Evolutionary conservation across 192 early-diverging fungal genomes (phyloP), one percentile per base, ranked within the genome.

Genomic region (Paraglomus brasilianum): DNA sequence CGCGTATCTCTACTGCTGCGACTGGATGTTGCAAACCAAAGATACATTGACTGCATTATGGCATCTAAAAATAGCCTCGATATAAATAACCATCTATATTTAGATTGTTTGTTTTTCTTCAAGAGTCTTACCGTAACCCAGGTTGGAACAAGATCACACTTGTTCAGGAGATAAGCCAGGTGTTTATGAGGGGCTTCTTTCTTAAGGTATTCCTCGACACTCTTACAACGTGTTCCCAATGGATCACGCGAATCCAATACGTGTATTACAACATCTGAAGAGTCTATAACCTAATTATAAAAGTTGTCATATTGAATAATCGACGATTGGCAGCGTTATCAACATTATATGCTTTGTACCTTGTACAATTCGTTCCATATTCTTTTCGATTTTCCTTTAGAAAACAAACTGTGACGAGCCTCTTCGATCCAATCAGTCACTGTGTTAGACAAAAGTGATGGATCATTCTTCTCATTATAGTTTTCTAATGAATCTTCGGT

Each of bases 311-410:
- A 11, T 55, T 55, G 8, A 55, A 6, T 24, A 47, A 6, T 55
- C n/a, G n/a, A n/a, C n/a, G n/a, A 21, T 55, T 17, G 52, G n/a
- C 17, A 17, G 17, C 24, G 24, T 55, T 55, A 11, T 7, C 15
- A 49, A 46, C 8, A 36, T 17, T 76, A 4, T n/a, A 14, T 62
- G n/a, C n/a, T 10, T 15, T 17, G n/a, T 40, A 83, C 84, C 83
- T 99, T 99, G 85, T 99, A 97, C 45, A 99, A 81, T 78, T 99
- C 97, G 80, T 91, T 91, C 97, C 97, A 99, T 65, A 99, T 99
- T 74, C 97, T 89, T 77, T 92, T 94, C 1, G 93, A 95, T 72
- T 95, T 93, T 61, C 97, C 97, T 48, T 94, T 94, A 40, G 86
- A 87, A 72, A 99, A 89, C 68, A 93, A 89, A 74, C 93, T 93